These are phyloP conservation scores for Botrytis aclada DNA, from an alignment of 2,329 filamentous ascomycete species.

Conservation along the genomic window DNA sequence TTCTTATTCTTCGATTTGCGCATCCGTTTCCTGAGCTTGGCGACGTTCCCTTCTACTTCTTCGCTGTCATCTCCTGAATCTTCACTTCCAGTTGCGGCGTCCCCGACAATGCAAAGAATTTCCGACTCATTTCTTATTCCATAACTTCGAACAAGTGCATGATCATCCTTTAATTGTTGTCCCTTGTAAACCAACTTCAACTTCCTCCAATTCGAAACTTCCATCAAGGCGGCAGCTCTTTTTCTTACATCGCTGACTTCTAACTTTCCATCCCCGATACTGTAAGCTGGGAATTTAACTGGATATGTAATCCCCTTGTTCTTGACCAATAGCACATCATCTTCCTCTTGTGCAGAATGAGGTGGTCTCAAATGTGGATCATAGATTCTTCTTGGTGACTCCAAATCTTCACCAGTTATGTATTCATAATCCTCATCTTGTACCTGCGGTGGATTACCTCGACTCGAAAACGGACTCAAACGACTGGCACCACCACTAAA, in stretches of 20 bases:
- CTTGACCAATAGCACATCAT: conserved; percentile 69
- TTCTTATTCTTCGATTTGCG: conserved; percentile 44
- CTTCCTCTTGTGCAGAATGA: conserved; percentile 48
- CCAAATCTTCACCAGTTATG: conserved; percentile 74
- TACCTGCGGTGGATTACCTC: conserved; percentile 54
- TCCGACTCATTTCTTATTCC: conserved; percentile 62
- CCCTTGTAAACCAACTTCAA: conserved; percentile 75
- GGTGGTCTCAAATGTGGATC: conserved; percentile 43
- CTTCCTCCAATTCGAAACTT: conserved; percentile 53
- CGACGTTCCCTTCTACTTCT: conserved; percentile 39
- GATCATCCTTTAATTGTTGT: conserved; percentile 63
- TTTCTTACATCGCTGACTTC: conserved; percentile 63
- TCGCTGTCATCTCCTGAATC: conserved; percentile 45
- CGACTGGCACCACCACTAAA: conserved; percentile 31
- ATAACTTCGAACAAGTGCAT: conserved; percentile 54
- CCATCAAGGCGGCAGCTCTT: conserved; percentile 65
- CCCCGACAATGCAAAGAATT: conserved; percentile 56
- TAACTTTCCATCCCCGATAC: conserved; percentile 71
- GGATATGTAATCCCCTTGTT: conserved; percentile 64
- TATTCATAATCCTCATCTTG: conserved; percentile 77
- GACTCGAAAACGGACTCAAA: conserved; percentile 37
- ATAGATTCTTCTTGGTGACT: conserved; percentile 45
- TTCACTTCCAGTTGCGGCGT: conserved; percentile 45
- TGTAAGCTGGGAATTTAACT: conserved; percentile 70
- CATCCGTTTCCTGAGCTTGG: conserved; percentile 31